These are phyloP conservation scores for Globisporangium cystogenes DNA, from an alignment of 352 stramenopile genomes.

Conservation along the genomic window DNA sequence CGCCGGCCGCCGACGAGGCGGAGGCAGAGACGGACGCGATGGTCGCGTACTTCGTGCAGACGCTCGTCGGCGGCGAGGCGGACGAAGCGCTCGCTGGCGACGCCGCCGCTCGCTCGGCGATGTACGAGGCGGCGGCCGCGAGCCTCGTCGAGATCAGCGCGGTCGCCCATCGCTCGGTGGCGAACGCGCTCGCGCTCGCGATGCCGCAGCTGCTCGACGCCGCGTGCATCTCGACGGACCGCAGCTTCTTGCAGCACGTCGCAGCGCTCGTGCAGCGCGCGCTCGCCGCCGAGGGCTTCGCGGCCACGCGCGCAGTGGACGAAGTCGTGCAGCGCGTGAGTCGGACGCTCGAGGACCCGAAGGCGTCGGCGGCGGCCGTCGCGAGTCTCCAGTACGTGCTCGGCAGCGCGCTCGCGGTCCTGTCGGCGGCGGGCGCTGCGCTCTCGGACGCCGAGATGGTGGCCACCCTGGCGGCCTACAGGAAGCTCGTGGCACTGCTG, in stretches of 20 bases:
- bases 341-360: constrained; percentile 13
- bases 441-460: constrained; percentile 13
- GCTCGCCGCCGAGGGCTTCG: constrained; percentile 16
- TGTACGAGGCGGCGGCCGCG: constrained; percentile 32
- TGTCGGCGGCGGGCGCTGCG: constrained; percentile 11
- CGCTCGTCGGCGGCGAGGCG: constrained; percentile 21
- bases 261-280: constrained; percentile 21
- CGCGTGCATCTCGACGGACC: constrained; percentile 19
- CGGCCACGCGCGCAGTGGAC: constrained; percentile 13
- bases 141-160: constrained; percentile 28
- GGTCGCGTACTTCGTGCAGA: constrained; percentile 45
- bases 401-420: constrained; percentile 23
- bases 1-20: constrained; percentile 7
- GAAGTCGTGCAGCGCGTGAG: constrained; percentile 18
- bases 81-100: neutral
- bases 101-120: neutral
- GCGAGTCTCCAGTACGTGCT: constrained; percentile 29
- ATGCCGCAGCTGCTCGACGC: constrained; percentile 20
- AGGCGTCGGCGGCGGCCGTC: constrained; percentile 5
- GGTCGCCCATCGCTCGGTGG: constrained; percentile 24
- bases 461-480: constrained; percentile 20
- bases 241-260: constrained; percentile 32
- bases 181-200: constrained; percentile 15
- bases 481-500: constrained; percentile 23
- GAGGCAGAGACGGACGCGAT: constrained; percentile 24